Evolutionary conservation across 768 basidiomycete species (phyloP), one percentile per base, ranked within the genome.

Genomic region (Sutorius australiensis): DNA sequence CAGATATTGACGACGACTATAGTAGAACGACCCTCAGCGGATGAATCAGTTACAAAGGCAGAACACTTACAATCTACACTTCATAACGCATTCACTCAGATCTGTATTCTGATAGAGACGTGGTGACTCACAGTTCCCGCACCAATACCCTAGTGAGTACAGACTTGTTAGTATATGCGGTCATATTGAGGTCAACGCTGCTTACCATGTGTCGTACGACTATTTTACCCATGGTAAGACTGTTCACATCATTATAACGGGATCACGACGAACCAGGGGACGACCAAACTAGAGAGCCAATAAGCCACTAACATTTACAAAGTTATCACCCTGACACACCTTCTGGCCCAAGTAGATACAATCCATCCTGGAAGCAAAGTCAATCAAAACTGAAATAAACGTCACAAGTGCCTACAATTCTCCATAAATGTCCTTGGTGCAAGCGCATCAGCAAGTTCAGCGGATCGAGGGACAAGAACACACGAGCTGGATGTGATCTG

Each of bases 321-420:
- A 32, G 41, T 9, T 9, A 21, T 14, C 31, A 47, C 19, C 41
- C 50, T n/a, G 33, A 54, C 73, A 16, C 36, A 85, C 87, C 81
- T 98, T 98, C 71, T 98, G 94, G 5, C 92, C 87, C 19, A 98
- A 81, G 67, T 98, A 98, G 57, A 98, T 91, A 82, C 89, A 93
- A 75, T 97, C 94, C 89, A 95, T 87, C 45, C 89, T 89, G 61
- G 2, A 50, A 30, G 9, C 19, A 1, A 53, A 6, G 27, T 57
- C 32, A 53, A 30, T 28, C 1, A 24, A 32, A 33, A 13, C 42
- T 30, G 5, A 32, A 33, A 6, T 7, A 32, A 27, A 17, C 7
- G 47, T 0, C 0, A 38, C 31, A 27, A 43, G 47, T 7, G 51
- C 66, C 31, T 58, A 90, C 90, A 94, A 69, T 73, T 97, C 95